Conservation (phyloP, 345 rosid species). For the Hibiscus trionum region DNA sequence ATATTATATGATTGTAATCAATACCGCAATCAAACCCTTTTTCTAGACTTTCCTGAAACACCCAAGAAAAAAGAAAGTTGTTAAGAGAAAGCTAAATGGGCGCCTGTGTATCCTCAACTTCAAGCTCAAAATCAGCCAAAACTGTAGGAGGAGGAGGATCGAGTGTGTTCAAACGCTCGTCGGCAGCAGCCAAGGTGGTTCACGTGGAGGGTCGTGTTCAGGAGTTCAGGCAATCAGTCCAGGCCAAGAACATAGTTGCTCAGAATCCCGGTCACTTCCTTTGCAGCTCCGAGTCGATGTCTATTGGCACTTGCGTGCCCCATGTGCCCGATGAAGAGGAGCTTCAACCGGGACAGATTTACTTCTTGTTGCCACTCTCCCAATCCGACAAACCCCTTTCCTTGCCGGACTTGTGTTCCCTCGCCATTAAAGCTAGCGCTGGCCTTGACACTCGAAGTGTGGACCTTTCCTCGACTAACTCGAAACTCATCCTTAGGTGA, state of each 20-base stretch:
- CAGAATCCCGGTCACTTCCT: slow-evolving; percentile 23
- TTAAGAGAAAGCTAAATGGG: slow-evolving; percentile 16
- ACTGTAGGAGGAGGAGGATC: background rate
- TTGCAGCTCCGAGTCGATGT: slow-evolving; percentile 33
- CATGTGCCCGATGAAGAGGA: slow-evolving; percentile 22
- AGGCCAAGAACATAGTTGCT: slow-evolving; percentile 14
- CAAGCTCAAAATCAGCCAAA: background rate
- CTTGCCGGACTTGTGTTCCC: slow-evolving; percentile 26
- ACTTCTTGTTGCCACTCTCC: slow-evolving; percentile 29
- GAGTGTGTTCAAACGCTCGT: background rate
- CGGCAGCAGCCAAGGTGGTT: slow-evolving; percentile 15
- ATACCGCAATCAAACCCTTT: background rate
- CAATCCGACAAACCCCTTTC: slow-evolving; percentile 16
- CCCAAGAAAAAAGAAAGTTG: background rate
- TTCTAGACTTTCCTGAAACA: background rate
- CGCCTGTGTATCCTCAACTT: slow-evolving; percentile 21
- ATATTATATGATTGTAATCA: background rate
- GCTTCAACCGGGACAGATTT: slow-evolving; percentile 30
- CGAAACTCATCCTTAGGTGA: slow-evolving; percentile 13
- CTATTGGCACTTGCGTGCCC: slow-evolving; percentile 18
- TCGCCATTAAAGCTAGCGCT: slow-evolving; percentile 30
- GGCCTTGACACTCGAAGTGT: background rate
- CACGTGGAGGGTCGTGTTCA: slow-evolving; percentile 21
- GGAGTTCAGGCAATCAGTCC: slow-evolving; percentile 20
- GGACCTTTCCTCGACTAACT: slow-evolving; percentile 4